phyloP scores from a whole-genome alignment of 2,329 filamentous ascomycete genomes.

The Dryadomyces quercus-mongolicae region DNA sequence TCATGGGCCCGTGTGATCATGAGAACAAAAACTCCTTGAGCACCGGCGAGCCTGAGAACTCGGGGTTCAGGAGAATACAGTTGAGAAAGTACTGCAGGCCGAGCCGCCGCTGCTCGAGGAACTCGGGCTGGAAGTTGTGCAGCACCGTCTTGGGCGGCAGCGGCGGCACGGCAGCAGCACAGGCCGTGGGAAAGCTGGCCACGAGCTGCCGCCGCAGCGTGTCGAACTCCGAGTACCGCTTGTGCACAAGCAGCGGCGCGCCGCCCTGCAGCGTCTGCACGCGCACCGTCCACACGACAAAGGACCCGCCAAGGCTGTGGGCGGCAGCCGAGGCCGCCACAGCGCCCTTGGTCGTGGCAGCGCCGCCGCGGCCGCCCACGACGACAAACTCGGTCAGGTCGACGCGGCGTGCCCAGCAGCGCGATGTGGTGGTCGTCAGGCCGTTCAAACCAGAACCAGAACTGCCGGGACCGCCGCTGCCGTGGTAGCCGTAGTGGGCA shows the following conservation, averaged over 20 bases:
- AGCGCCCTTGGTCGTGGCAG: slow-evolving; percentile 13
- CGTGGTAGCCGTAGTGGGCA: neutral
- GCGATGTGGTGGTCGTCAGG: slow-evolving; percentile 24
- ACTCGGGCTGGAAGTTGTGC: slow-evolving; percentile 71
- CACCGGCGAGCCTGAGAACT: slow-evolving; percentile 84
- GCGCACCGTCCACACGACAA: slow-evolving; percentile 87
- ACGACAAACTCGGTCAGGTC: slow-evolving; percentile 44
- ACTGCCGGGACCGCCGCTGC: slow-evolving; percentile 12
- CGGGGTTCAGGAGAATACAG: slow-evolving; percentile 83
- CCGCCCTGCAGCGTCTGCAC: slow-evolving; percentile 69
- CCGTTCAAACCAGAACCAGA: slow-evolving; percentile 12
- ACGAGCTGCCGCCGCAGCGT: slow-evolving; percentile 63
- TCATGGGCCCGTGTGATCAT: neutral
- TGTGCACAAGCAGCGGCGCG: slow-evolving; percentile 49
- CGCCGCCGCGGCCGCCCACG: slow-evolving; percentile 34
- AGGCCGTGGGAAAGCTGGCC: slow-evolving; percentile 71
- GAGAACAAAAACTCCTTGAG: slow-evolving; percentile 81
- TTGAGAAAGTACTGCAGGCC: slow-evolving; percentile 81
- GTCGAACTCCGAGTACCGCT: slow-evolving; percentile 89
- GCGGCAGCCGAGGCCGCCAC: slow-evolving; percentile 9
- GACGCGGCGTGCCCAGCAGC: slow-evolving; percentile 54
- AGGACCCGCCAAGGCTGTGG: slow-evolving; percentile 58
- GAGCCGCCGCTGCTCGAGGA: slow-evolving; percentile 71
- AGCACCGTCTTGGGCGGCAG: slow-evolving; percentile 87
- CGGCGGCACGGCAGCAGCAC: slow-evolving; percentile 65